Evolutionary conservation across 2,329 filamentous ascomycete genomes (phyloP).

Genomic region (Blastomyces silverae): DNA sequence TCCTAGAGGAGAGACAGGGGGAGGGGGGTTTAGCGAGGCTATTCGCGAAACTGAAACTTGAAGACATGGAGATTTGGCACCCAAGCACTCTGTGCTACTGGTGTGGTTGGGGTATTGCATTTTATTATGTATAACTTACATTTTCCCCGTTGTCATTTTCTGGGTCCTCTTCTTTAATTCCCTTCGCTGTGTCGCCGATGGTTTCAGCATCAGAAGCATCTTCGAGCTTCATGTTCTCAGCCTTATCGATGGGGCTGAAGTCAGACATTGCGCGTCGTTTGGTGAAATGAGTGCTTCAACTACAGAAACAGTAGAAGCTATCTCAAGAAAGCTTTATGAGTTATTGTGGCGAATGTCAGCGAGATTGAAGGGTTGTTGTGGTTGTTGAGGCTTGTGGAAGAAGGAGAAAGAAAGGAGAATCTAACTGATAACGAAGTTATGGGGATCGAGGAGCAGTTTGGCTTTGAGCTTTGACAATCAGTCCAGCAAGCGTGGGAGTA

Average conservation of each 20-base stretch:
- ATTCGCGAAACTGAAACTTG: not conserved
- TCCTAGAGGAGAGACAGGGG: not conserved
- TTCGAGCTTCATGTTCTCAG: conserved; percentile 10
- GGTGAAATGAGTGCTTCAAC: not conserved
- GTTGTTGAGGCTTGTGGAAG: not conserved
- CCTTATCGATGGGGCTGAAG: conserved; percentile 17
- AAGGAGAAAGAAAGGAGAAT: not conserved
- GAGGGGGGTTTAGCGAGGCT: not conserved
- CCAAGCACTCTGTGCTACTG: not conserved
- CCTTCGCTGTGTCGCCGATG: not conserved
- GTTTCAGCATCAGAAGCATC: conserved; percentile 7
- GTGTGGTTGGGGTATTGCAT: not conserved
- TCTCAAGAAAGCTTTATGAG: not conserved
- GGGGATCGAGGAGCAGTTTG: not conserved
- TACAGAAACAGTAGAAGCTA: not conserved
- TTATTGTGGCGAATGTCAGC: not conserved
- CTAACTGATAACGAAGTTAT: not conserved
- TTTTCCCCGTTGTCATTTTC: conserved; percentile 8
- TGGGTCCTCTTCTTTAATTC: conserved; percentile 5
- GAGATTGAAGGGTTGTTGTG: not conserved
- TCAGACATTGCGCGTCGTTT: conserved; percentile 15
- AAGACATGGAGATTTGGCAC: not conserved
- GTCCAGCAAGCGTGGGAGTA: not conserved
- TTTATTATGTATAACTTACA: not conserved
- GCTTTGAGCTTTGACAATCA: not conserved